Conservation (phyloP, 2,329 filamentous ascomycete species). For the Tolypocladium inflatum region DNA sequence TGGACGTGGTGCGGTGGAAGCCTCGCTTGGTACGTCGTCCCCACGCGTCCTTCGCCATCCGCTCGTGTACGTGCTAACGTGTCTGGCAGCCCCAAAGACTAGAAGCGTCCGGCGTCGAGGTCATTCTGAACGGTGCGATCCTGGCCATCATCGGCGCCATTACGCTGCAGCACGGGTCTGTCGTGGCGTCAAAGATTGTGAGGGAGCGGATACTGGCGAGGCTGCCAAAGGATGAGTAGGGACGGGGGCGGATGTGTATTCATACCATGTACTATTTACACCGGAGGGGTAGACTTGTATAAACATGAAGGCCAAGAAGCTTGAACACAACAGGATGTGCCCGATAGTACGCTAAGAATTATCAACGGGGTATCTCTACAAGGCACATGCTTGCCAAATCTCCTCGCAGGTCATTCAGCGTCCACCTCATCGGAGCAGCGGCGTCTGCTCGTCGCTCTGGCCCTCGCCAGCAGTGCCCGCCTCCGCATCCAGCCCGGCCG, state of each 20-base stretch:
- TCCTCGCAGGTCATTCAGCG: background rate
- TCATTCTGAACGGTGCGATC: constrained; percentile 67
- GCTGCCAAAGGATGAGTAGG: constrained; percentile 11
- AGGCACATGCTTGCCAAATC: background rate
- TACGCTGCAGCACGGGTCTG: constrained; percentile 77
- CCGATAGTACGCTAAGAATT: background rate
- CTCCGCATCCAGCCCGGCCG: constrained; percentile 6
- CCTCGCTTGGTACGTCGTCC: constrained; percentile 62
- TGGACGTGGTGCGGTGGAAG: constrained; percentile 77
- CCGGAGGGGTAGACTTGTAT: constrained; percentile 8
- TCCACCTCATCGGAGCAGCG: constrained; percentile 16
- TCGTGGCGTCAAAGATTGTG: constrained; percentile 64
- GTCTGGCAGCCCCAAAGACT: constrained; percentile 51
- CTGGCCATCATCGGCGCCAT: constrained; percentile 84
- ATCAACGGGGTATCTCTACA: background rate
- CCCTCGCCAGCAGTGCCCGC: background rate
- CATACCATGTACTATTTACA: constrained; percentile 14
- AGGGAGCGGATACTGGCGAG: constrained; percentile 61
- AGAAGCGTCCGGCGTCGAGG: constrained; percentile 59
- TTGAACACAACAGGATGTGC: background rate
- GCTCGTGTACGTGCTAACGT: constrained; percentile 1
- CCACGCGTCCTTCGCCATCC: no score
- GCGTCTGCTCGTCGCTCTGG: constrained; percentile 20
- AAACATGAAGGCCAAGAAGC: constrained; percentile 1
- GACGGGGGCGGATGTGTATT: background rate